A percentile compares a stretch with the other conserved stretches of the same genome.
phyloP scores from a whole-genome alignment of 805 yeast genomes.

The Nakazawaea populi region DNA sequence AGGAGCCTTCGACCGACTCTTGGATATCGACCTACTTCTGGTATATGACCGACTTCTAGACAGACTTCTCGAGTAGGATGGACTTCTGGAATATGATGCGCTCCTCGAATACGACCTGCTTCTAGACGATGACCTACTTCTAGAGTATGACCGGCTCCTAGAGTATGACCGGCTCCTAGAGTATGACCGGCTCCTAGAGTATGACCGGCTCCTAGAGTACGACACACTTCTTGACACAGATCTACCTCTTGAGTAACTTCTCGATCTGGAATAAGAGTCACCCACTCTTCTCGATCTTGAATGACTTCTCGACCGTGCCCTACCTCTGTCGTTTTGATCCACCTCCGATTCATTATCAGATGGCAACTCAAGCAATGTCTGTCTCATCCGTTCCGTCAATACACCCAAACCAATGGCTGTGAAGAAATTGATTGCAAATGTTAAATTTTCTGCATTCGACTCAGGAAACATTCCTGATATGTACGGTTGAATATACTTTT shows the following conservation, averaged over 20 bases:
- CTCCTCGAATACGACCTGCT: conserved; percentile 16
- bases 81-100: conserved; percentile 8
- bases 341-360: conserved; percentile 16
- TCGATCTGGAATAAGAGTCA: not conserved
- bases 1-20: too few species aligned
- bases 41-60: conserved; percentile 1
- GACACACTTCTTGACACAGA: conserved; percentile 9
- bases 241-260: conserved; percentile 4
- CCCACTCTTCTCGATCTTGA: not conserved
- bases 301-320: conserved; percentile 11
- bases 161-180: conserved; percentile 17
- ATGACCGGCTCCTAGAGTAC: conserved; percentile 13
- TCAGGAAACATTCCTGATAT: conserved; percentile 62
- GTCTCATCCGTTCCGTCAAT: conserved; percentile 79
- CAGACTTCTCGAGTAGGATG: conserved; percentile 13
- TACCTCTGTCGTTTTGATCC: conserved; percentile 10
- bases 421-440: conserved; percentile 84
- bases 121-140: conserved; percentile 9
- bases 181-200: conserved; percentile 14
- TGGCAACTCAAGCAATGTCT: conserved; percentile 19
- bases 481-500: conserved; percentile 43
- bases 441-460: conserved; percentile 40
- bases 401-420: conserved; percentile 89
- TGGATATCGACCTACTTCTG: not conserved
- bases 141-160: conserved; percentile 11